Evolutionary conservation across 495 filamentous ascomycete species (phyloP), one percentile per base, ranked within the genome.

Genomic region (Venustampulla echinocandica): DNA sequence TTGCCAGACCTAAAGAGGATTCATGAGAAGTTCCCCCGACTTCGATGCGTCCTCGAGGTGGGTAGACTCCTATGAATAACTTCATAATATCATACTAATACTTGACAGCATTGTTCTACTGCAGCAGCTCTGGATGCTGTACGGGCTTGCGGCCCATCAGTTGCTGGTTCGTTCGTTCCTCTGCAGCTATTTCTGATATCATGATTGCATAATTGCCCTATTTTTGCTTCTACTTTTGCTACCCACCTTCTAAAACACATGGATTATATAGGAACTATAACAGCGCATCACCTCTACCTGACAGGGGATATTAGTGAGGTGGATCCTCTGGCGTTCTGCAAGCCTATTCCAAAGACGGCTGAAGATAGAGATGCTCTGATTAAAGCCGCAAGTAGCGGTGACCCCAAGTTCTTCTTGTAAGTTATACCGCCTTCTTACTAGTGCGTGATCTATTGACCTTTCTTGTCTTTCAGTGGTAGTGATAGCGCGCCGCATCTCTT

Each of bases 41-140:
- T 42, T 5, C 28, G 32, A 13, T 27, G 36, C 17, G 11, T 42
- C 27, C 27, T 77, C 28, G 80, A 85, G n/a, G n/a, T n/a, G n/a
- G n/a, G n/a, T n/a, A n/a, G n/a, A n/a, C n/a, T n/a, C n/a, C n/a
- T n/a, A n/a, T n/a, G n/a, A n/a, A n/a, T n/a, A n/a, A n/a, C n/a
- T n/a, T n/a, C n/a, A n/a, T n/a, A n/a, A n/a, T n/a, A n/a, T n/a
- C n/a, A n/a, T n/a, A n/a, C n/a, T n/a, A n/a, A n/a, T n/a, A n/a
- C n/a, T n/a, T n/a, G n/a, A n/a, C n/a, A n/a, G 62, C 88, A 95
- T 64, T 88, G 84, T 67, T 90, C 84, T 23, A 88, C 85, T 0
- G 80, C 79, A 0, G 84, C 81, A n/a, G 90, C 85, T 0, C 65
- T 94, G n/a, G 79, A 84, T 50, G 79, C 83, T 4, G 87, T 95